Evolutionary conservation across 2,329 filamentous ascomycete genomes (phyloP), one percentile per base, ranked within the genome.

Genomic region (Pseudogymnoascus sp.): DNA sequence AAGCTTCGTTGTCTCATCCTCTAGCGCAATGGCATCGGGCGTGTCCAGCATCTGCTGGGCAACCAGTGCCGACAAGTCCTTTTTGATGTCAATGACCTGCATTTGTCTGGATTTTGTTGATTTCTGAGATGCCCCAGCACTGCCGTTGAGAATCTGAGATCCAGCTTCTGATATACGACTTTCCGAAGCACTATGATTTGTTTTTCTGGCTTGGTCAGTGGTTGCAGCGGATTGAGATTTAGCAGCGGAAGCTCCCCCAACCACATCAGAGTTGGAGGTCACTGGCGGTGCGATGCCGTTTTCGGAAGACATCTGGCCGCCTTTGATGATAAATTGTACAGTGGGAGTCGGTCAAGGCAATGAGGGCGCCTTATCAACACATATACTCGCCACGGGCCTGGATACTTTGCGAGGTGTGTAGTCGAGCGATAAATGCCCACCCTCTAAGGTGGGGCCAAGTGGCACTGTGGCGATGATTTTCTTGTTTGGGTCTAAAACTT

Each of bases 31-130:
- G 35, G 84, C 83, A 74, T 89, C 77, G 4, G 89, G 89, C 0
- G 88, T 89, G 25, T 80, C 79, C 65, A 81, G 77, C 60, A 84
- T 89, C 77, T 93, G 89, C 66, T 83, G 75, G 65, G 77, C 75
- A 72, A 92, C 91, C 65, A 92, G 83, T 30, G 87, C 84, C 57
- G 86, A 84, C 63, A 92, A 77, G 74, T 92, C 88, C 74, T 88
- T 89, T 65, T 75, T 81, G 64, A 78, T 86, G 73, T 92, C 88
- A 69, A 93, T 81, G 68, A 87, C 72, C 43, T 85, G 71, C 86
- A 88, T 89, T 61, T 68, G 75, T 58, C 4, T 28, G 38, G 38
- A 37, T 28, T 36, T 63, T 43, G 58, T 60, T 60, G 38, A 11
- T 62, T 61, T 62, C 28, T 57, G 43, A 58, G 50, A 22, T 38